Conservation (phyloP, 73 alveolate genomes). For the Paramecium sonneborni region DNA sequence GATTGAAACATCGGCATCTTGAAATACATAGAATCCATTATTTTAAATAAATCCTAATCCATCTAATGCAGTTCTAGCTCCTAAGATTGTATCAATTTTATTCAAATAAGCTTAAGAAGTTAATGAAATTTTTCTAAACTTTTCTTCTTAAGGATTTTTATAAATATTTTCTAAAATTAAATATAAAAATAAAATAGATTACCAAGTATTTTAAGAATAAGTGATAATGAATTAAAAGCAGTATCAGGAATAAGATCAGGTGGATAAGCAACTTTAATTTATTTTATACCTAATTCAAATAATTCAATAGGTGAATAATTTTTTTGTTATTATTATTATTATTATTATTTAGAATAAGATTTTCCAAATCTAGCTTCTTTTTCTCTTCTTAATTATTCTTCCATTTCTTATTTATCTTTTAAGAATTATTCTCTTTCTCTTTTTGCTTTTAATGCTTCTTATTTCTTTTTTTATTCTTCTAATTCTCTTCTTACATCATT, state of each 20-base stretch:
- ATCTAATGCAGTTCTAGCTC: conserved; percentile 28
- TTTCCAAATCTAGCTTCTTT: conserved; percentile 29
- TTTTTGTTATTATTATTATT: conserved; percentile 8
- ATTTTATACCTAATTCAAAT: conserved; percentile 20
- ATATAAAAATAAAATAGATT: neutral
- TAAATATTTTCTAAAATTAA: neutral
- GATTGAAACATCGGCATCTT: neutral
- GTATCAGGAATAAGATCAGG: conserved; percentile 38
- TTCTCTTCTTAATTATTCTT: conserved; percentile 40
- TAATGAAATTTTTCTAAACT: conserved; percentile 37
- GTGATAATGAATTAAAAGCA: neutral
- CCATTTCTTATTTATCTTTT: conserved; percentile 11
- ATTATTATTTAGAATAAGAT: neutral
- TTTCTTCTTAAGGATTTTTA: conserved; percentile 39
- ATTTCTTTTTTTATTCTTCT: conserved; percentile 31
- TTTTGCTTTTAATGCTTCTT: neutral
- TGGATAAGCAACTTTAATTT: conserved; percentile 9
- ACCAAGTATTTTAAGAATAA: conserved; percentile 15
- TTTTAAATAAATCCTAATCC: conserved; percentile 1
- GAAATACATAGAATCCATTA: neutral
- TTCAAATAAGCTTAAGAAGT: neutral
- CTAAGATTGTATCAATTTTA: neutral
- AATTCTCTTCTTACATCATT: conserved; percentile 42
- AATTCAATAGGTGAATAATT: neutral
- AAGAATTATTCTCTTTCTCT: conserved; percentile 7